A percentile compares a stretch with the other conserved stretches of the same genome.
Conservation (phyloP, 2,329 filamentous ascomycete species). For the Claviceps humidiphila region DNA sequence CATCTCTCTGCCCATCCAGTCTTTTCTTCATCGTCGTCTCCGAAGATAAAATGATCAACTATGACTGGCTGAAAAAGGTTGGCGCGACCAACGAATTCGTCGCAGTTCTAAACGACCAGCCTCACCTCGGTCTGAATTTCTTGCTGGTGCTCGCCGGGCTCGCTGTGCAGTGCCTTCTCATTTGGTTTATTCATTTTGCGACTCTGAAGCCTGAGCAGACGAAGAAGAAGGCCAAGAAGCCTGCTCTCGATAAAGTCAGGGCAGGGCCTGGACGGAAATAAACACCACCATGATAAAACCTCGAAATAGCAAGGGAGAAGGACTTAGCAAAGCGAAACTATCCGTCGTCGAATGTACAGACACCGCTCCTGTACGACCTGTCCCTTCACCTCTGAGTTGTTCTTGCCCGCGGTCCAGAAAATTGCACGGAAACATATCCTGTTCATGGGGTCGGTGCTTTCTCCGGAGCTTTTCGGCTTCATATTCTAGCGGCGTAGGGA, state of each 20-base stretch:
- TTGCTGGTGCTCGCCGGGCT: conserved; percentile 39
- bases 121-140: conserved; percentile 43
- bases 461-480: no score
- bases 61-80: conserved; percentile 42
- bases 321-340: not conserved
- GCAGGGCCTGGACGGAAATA: not conserved
- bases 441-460: no score
- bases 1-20: no score
- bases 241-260: not conserved
- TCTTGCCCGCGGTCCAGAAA: no score
- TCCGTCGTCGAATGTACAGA: no score
- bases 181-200: conserved; percentile 47
- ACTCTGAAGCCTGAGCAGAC: conserved; percentile 48
- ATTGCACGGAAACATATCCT: no score
- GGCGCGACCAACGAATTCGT: conserved; percentile 46
- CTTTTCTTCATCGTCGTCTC: no score
- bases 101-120: conserved; percentile 47
- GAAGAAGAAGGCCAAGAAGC: conserved; percentile 28
- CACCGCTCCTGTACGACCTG: no score
- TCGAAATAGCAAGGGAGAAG: not conserved
- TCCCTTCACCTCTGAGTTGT: no score
- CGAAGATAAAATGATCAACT: conserved; percentile 30
- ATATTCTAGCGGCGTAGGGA: no score
- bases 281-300: not conserved
- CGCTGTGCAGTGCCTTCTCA: conserved; percentile 30